A percentile compares a stretch with the other conserved stretches of the same genome.
phyloP scores from a whole-genome alignment of 169 alveolate species.

The Perkinsus chesapeaki region DNA sequence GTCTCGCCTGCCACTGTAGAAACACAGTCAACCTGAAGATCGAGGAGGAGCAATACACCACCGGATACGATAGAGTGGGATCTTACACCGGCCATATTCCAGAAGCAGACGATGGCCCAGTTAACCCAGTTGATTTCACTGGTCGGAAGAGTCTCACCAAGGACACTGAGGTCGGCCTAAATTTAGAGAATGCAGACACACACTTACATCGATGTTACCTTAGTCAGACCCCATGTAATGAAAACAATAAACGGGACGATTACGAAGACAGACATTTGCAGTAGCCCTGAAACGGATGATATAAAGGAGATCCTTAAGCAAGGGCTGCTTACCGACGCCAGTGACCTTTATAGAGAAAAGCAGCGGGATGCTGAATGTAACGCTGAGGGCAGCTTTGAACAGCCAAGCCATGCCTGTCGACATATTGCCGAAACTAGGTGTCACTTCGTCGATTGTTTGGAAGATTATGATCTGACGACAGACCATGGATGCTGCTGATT shows the following conservation, averaged over 20 bases:
- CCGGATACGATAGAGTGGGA: background rate
- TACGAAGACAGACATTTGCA: background rate
- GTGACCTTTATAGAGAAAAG: background rate
- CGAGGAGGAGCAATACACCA: background rate
- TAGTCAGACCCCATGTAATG: background rate
- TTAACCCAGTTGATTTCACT: background rate
- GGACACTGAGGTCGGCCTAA: background rate
- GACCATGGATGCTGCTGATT: too few species aligned
- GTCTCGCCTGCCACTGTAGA: slow-evolving; percentile 8
- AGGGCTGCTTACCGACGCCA: background rate
- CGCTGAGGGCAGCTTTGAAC: background rate
- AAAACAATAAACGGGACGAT: background rate
- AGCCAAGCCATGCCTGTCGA: background rate
- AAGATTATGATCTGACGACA: background rate
- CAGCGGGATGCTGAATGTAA: background rate
- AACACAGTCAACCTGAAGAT: background rate
- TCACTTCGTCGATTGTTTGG: background rate
- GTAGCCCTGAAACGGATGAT: background rate
- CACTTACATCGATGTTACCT: background rate
- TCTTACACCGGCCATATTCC: background rate
- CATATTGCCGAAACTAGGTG: background rate
- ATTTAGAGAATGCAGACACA: background rate
- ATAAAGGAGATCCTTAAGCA: background rate
- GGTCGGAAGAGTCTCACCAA: background rate
- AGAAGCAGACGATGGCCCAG: slow-evolving; percentile 1